Percentiles rank a stretch among this genome's conserved stretches.
Evolutionary conservation across 129 eudicot genomes (phyloP).

Genomic region (Erigeron canadensis): DNA sequence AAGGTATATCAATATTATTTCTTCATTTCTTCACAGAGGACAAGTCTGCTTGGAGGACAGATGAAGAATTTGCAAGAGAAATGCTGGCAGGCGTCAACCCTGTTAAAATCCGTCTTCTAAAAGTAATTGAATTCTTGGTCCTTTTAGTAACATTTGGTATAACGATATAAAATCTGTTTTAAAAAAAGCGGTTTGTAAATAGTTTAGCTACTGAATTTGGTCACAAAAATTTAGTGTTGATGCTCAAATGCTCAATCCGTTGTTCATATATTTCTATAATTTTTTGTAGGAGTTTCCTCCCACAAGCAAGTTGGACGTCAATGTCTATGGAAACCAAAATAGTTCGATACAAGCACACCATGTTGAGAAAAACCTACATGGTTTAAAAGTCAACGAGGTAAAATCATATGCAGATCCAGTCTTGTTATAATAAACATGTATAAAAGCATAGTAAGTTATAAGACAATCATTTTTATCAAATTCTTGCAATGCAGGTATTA

Average conservation of each 20-base stretch:
- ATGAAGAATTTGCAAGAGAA: slow-evolving; percentile 63
- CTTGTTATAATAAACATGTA: neutral
- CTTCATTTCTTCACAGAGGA: slow-evolving; percentile 34
- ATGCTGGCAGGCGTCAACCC: slow-evolving; percentile 70
- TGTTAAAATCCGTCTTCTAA: slow-evolving; percentile 36
- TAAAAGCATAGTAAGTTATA: neutral
- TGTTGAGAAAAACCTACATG: slow-evolving; percentile 43
- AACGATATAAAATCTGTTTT: neutral
- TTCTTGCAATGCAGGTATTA: slow-evolving; percentile 38
- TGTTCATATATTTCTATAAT: neutral
- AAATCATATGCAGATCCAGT: neutral
- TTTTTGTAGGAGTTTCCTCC: slow-evolving; percentile 69
- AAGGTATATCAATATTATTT: neutral
- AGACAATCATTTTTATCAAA: neutral
- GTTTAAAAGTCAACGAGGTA: slow-evolving; percentile 55
- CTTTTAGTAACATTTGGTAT: neutral
- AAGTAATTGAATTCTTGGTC: slow-evolving; percentile 31
- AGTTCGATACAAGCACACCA: slow-evolving; percentile 49
- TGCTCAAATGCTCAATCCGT: neutral
- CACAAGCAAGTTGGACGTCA: slow-evolving; percentile 50
- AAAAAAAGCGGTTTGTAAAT: too few relatives aligned
- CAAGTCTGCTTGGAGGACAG: slow-evolving; percentile 57
- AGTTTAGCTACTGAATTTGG: neutral
- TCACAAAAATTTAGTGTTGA: neutral
- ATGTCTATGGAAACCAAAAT: slow-evolving; percentile 54